Base-by-base conservation (phyloP, 2,329 filamentous ascomycete species). In the Delphinella strobiligena region DNA sequence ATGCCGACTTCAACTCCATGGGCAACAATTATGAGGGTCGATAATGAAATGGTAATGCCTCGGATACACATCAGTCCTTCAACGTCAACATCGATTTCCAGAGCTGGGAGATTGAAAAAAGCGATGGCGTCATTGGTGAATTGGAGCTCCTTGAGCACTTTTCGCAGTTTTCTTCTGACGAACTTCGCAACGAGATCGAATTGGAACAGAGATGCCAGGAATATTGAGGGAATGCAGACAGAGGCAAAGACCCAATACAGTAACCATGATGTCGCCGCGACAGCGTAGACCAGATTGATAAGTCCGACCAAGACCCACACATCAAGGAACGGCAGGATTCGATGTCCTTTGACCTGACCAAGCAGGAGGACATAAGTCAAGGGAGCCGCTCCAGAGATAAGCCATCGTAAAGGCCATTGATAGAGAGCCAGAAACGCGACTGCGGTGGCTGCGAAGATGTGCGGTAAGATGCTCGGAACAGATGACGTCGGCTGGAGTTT, bases 11-110 rank as follows among this genome's bases (percentile, higher is more conserved):
- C 69, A 18, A 73, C 57, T 2, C 70, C 68, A 53, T 73, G 68
- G 2, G 67, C 67, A 4, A 66, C 61, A 18, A 71, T 55, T 3
- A 63, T 71, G 40, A 74, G 47, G 4, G 56, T 67, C 1, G 66
- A 69, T 3, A 73, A 50, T 1, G 61, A 67, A n/a, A 74, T 56
- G 0, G 69, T 72, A 3, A 70, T 49, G 0, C 68, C 70, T n/a
- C 70, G 59, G 31, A 73, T 58, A 5, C 70, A 67, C 48, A 74
- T 63, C 14, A 73, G 52, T 0, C 70, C 71, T 45, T 68, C 61
- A 11, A 72, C 66, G 18, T 71, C 66, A 0, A 64, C 69, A 46
- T 74, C 70, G 32, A 74, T 72, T 47, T 73, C 69, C 38, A 74
- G 50, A 1, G 68, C 69, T 0, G 71, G 68, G 5, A 69, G 49